These are phyloP conservation scores for Hirschfeldia incana DNA, from an alignment of 345 rosid species.

Conservation along the genomic window DNA sequence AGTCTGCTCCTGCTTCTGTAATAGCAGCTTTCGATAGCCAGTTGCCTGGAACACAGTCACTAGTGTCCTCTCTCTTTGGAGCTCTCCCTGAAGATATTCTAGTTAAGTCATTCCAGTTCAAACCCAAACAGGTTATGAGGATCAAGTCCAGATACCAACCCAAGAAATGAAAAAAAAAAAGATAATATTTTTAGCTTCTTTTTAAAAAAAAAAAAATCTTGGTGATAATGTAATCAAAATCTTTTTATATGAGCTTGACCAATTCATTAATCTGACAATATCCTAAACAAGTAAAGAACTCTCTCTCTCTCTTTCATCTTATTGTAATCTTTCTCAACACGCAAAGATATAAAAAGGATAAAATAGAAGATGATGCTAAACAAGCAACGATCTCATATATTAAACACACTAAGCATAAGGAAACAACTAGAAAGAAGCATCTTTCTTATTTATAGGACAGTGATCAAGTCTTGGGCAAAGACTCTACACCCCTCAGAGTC, in stretches of 20 bases:
- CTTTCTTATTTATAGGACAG: neutral
- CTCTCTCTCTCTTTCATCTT: too few relatives aligned
- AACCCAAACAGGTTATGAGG: slow-evolving; percentile 41
- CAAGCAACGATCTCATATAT: too few relatives aligned
- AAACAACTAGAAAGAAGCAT: neutral
- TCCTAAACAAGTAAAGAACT: too few relatives aligned
- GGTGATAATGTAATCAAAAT: slow-evolving; percentile 64
- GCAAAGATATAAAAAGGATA: too few relatives aligned
- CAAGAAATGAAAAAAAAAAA: slow-evolving; percentile 33
- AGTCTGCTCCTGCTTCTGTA: slow-evolving; percentile 43
- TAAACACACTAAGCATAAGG: neutral
- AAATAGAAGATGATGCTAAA: too few relatives aligned
- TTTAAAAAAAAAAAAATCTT: slow-evolving; percentile 27
- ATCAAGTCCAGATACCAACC: slow-evolving; percentile 51
- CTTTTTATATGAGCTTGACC: slow-evolving; percentile 58
- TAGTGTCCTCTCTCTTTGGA: slow-evolving; percentile 47
- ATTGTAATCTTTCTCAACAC: too few relatives aligned
- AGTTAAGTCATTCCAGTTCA: slow-evolving; percentile 48
- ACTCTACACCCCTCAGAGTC: neutral
- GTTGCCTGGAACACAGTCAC: slow-evolving; percentile 56
- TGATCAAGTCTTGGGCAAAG: neutral
- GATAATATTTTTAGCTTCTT: slow-evolving; percentile 50
- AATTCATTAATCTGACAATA: slow-evolving; percentile 44
- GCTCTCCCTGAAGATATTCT: slow-evolving; percentile 52
- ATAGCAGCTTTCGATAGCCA: slow-evolving; percentile 61